A percentile compares a stretch with the other conserved stretches of the same genome.
These are phyloP conservation scores for Hypoxylon lenormandii DNA, from an alignment of 495 filamentous ascomycete genomes.

Conservation along the genomic window DNA sequence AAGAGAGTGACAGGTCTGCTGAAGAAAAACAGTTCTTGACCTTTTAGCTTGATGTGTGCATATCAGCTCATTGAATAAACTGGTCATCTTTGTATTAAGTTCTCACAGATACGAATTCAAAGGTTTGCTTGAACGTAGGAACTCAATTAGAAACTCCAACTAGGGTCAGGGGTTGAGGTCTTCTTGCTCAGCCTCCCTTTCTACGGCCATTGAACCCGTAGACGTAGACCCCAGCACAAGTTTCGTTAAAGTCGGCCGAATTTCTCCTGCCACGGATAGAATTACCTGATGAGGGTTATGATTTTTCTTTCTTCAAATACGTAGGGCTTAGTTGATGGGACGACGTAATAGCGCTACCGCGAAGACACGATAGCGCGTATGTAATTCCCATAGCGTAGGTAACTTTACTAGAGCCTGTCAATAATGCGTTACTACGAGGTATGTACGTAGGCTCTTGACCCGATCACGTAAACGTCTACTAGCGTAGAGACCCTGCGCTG, in stretches of 20 bases:
- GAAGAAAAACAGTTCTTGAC: neutral
- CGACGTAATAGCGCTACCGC: too few relatives aligned
- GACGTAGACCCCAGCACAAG: slow-evolving; percentile 10
- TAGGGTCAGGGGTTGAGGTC: slow-evolving; percentile 22
- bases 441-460: too few relatives aligned
- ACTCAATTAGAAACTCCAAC: slow-evolving; percentile 23
- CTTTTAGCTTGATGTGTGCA: neutral
- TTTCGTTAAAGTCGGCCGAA: too few relatives aligned
- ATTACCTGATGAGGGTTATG: too few relatives aligned
- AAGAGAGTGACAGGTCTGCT: neutral
- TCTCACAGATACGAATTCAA: too few relatives aligned
- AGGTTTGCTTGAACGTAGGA: slow-evolving; percentile 1
- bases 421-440: slow-evolving; percentile 31
- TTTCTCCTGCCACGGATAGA: too few relatives aligned
- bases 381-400: slow-evolving; percentile 21
- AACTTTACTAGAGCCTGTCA: slow-evolving; percentile 7
- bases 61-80: too few relatives aligned
- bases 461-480: slow-evolving; percentile 40
- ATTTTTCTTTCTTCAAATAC: too few relatives aligned
- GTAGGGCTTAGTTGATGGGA: too few relatives aligned
- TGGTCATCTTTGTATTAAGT: too few relatives aligned
- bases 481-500: slow-evolving; percentile 16
- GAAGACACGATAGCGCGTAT: slow-evolving; percentile 20
- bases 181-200: slow-evolving; percentile 16
- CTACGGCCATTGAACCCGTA: slow-evolving; percentile 2